Conservation (phyloP, 2,329 filamentous ascomycete species). For the Orbilia brochopaga region DNA sequence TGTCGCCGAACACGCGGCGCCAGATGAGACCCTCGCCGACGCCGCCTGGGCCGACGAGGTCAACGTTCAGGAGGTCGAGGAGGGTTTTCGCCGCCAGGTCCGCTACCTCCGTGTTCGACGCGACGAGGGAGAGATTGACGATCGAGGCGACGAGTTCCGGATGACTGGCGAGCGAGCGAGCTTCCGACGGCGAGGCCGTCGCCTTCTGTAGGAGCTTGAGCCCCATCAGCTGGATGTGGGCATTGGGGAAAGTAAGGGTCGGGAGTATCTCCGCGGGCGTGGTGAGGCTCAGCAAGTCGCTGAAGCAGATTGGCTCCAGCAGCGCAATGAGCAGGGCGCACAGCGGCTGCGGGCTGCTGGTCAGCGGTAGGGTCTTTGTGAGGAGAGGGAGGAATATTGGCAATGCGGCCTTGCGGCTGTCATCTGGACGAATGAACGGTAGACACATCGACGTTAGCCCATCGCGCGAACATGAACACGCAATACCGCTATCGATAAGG, state of each 20-base stretch:
- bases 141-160: slow-evolving; percentile 47
- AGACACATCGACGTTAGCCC: slow-evolving; percentile 15
- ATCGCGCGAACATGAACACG: not conserved
- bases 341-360: slow-evolving; percentile 42
- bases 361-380: slow-evolving; percentile 46
- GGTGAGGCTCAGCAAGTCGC: slow-evolving; percentile 43
- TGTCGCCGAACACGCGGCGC: slow-evolving; percentile 48
- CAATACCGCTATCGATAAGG: slow-evolving; percentile 44
- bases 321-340: slow-evolving; percentile 46
- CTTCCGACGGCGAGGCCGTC: slow-evolving; percentile 37
- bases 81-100: slow-evolving; percentile 37
- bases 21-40: slow-evolving; percentile 46
- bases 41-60: slow-evolving; percentile 37
- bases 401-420: slow-evolving; percentile 44
- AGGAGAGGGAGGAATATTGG: slow-evolving; percentile 47
- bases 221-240: slow-evolving; percentile 46
- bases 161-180: slow-evolving; percentile 42
- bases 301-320: slow-evolving; percentile 44
- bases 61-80: slow-evolving; percentile 37
- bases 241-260: slow-evolving; percentile 45
- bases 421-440: slow-evolving; percentile 18
- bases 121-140: slow-evolving; percentile 45
- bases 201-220: slow-evolving; percentile 46
- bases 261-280: slow-evolving; percentile 48
- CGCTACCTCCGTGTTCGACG: slow-evolving; percentile 44